Percentiles rank a stretch among this genome's conserved stretches.
These are phyloP conservation scores for Fallopia convolvulus DNA, from an alignment of 148 eudicot species.

Conservation along the genomic window DNA sequence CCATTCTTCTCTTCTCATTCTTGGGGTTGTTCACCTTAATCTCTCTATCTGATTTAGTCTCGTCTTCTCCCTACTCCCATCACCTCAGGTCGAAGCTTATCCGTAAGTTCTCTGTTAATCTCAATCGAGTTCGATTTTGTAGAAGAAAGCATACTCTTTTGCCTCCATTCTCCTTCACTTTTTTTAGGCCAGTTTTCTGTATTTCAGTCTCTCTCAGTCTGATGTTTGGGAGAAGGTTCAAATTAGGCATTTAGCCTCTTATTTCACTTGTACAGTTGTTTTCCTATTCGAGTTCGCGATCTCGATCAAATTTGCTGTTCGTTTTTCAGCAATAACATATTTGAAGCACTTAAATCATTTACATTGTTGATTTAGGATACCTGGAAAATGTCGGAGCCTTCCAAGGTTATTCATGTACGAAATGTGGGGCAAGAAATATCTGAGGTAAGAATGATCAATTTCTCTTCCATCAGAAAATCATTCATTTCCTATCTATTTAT, in stretches of 20 bases:
- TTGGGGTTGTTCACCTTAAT: neutral
- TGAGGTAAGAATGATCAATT: conserved; percentile 31
- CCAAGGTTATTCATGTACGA: conserved; percentile 70
- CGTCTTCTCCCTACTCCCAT: neutral
- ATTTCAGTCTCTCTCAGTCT: neutral
- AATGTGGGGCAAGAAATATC: conserved; percentile 72
- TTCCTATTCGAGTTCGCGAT: neutral
- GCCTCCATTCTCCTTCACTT: neutral
- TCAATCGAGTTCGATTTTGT: neutral
- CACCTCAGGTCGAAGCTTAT: neutral
- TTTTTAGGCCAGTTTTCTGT: neutral
- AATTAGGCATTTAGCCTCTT: neutral
- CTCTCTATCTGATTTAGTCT: neutral
- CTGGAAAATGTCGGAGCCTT: conserved; percentile 50
- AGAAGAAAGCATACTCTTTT: neutral
- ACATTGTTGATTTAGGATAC: neutral
- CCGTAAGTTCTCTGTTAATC: neutral
- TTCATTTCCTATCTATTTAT: neutral
- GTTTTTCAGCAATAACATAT: neutral
- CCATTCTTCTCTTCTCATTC: too few relatives aligned
- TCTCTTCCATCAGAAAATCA: neutral
- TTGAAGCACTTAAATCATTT: neutral
- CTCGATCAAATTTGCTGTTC: neutral
- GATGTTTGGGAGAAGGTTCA: neutral
- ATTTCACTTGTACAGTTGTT: neutral